These are phyloP conservation scores for Cydonia oblonga DNA, from an alignment of 331 rosid species.

Conservation along the genomic window DNA sequence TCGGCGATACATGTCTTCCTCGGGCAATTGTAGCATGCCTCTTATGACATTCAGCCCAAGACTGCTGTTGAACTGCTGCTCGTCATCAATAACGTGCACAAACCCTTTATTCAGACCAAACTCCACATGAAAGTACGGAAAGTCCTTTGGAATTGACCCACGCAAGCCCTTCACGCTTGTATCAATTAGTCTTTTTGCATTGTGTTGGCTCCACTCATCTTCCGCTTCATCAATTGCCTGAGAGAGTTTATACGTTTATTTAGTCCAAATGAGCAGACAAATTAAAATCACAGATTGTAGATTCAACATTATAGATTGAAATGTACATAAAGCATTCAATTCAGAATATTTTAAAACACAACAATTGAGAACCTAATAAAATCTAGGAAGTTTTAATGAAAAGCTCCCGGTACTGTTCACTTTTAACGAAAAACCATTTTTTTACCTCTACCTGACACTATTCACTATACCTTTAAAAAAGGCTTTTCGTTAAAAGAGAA, in stretches of 20 bases:
- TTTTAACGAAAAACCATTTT: too few relatives aligned
- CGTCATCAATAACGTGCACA: conserved; percentile 79
- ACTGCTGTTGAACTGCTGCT: conserved; percentile 46
- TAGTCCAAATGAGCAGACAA: not conserved
- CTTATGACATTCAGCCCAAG: conserved; percentile 71
- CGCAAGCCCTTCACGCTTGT: conserved; percentile 60
- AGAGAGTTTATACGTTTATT: not conserved
- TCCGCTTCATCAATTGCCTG: conserved; percentile 88
- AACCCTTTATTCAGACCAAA: conserved; percentile 74
- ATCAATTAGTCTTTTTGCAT: conserved; percentile 67
- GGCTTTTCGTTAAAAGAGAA: too few relatives aligned
- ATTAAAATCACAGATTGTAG: not conserved
- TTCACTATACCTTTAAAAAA: too few relatives aligned
- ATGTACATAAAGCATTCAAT: not conserved
- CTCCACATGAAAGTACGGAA: conserved; percentile 74
- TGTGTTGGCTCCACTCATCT: conserved; percentile 83
- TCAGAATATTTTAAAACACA: not conserved
- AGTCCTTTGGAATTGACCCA: conserved; percentile 53
- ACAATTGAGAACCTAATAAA: not conserved
- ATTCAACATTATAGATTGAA: not conserved
- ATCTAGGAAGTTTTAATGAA: too few relatives aligned
- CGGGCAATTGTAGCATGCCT: conserved; percentile 68
- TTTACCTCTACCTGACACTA: too few relatives aligned
- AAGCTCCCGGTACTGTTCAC: too few relatives aligned
- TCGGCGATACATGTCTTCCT: conserved; percentile 68